These are phyloP conservation scores for Chenopodium album DNA, from an alignment of 148 eudicot species.

Conservation along the genomic window DNA sequence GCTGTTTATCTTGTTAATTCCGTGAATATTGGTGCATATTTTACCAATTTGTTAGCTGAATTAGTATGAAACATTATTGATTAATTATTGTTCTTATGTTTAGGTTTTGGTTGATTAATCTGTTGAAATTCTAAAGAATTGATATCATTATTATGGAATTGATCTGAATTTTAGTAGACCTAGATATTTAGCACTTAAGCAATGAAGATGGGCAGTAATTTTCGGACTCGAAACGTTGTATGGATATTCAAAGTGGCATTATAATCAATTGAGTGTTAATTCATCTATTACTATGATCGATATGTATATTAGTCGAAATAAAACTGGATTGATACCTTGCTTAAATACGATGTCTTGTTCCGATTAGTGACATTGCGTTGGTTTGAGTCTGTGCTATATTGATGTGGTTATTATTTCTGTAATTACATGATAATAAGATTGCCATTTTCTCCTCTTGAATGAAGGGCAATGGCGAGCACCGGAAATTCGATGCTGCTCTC, in stretches of 20 bases:
- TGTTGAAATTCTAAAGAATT: background rate
- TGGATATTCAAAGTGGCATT: background rate
- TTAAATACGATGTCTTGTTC: background rate
- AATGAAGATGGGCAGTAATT: background rate
- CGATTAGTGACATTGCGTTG: background rate
- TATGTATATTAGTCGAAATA: too few relatives aligned
- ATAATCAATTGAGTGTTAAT: background rate
- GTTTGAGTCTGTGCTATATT: background rate
- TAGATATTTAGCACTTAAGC: background rate
- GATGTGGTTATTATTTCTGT: background rate
- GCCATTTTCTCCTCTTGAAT: conserved; percentile 3
- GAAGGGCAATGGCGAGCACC: conserved; percentile 55
- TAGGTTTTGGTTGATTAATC: background rate
- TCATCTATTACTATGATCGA: background rate
- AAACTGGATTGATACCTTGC: background rate
- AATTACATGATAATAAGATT: background rate
- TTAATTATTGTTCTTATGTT: too few relatives aligned
- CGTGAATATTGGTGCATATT: background rate
- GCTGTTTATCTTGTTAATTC: background rate
- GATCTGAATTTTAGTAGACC: background rate
- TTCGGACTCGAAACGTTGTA: background rate
- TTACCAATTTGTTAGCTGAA: too few relatives aligned
- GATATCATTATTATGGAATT: background rate
- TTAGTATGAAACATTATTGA: background rate
- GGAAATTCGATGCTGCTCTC: conserved; percentile 87